phyloP scores from a whole-genome alignment of 2,329 filamentous ascomycete species.

The Orbilia brochopaga region DNA sequence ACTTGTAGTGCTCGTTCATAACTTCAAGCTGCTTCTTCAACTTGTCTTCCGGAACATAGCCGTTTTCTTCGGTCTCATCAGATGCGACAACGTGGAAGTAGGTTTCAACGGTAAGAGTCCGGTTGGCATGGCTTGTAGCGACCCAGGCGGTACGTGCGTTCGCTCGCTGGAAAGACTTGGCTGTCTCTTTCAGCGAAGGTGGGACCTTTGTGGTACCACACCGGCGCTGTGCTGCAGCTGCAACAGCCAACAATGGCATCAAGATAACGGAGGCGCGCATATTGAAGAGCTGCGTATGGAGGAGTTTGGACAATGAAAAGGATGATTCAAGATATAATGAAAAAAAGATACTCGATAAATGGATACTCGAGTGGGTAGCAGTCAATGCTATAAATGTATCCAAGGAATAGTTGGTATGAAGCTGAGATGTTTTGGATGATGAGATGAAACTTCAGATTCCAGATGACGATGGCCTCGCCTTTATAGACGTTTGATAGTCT shows the following conservation, averaged over 20 bases:
- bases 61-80: conserved; percentile 53
- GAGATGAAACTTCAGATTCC: conserved; percentile 39
- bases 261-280: conserved; percentile 46
- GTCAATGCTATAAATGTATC: no score
- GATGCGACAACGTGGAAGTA: conserved; percentile 57
- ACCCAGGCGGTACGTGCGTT: conserved; percentile 31
- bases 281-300: conserved; percentile 16
- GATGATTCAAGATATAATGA: neutral
- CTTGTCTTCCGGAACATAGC: conserved; percentile 55
- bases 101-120: conserved; percentile 40
- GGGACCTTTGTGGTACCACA: conserved; percentile 43
- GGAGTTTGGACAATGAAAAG: neutral
- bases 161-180: conserved; percentile 36
- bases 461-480: conserved; percentile 28
- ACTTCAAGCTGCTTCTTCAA: conserved; percentile 60
- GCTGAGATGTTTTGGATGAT: conserved; percentile 35
- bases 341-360: neutral
- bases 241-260: conserved; percentile 48
- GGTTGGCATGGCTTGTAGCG: conserved; percentile 25
- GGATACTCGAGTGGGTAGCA: neutral
- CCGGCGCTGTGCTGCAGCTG: conserved; percentile 33
- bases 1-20: conserved; percentile 61
- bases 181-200: conserved; percentile 39
- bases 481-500: conserved; percentile 33
- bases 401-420: conserved; percentile 18